These are phyloP conservation scores for Striga asiatica DNA, from an alignment of 257 asterid genomes.

Conservation along the genomic window DNA sequence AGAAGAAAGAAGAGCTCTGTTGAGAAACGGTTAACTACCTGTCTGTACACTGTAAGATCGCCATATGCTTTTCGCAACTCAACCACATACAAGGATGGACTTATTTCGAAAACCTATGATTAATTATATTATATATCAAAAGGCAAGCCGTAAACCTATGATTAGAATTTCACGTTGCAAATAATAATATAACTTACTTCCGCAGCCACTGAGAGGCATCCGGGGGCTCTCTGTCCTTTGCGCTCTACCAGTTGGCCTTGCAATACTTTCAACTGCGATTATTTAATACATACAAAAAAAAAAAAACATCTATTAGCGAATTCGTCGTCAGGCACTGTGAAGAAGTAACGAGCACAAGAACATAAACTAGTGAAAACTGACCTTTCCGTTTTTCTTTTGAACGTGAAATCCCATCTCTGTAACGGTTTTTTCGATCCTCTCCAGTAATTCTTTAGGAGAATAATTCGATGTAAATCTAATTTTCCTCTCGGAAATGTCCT, in stretches of 20 bases:
- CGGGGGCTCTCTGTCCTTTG: slow-evolving; percentile 40
- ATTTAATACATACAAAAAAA: not conserved
- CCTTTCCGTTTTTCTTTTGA: slow-evolving; percentile 86
- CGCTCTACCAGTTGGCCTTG: slow-evolving; percentile 25
- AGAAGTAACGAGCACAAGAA: not conserved
- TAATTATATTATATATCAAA: too few relatives aligned
- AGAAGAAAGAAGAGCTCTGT: too few relatives aligned
- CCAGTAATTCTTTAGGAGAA: slow-evolving; percentile 68
- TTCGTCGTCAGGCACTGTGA: not conserved
- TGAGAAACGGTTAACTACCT: slow-evolving; percentile 52
- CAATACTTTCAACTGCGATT: slow-evolving; percentile 56
- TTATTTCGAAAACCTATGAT: slow-evolving; percentile 75
- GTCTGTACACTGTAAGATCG: slow-evolving; percentile 59
- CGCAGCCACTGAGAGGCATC: slow-evolving; percentile 55
- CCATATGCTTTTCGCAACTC: slow-evolving; percentile 71
- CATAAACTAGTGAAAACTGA: slow-evolving; percentile 14
- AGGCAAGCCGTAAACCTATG: not conserved
- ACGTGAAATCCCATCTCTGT: slow-evolving; percentile 63
- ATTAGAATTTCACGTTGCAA: not conserved
- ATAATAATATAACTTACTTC: slow-evolving; percentile 46
- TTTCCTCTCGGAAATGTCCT: slow-evolving; percentile 91
- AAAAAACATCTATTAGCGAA: not conserved
- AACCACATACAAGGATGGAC: slow-evolving; percentile 71
- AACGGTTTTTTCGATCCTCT: slow-evolving; percentile 61
- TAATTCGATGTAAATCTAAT: slow-evolving; percentile 77